Evolutionary conservation across 2,329 filamentous ascomycete genomes (phyloP).

Genomic region (Claviceps sp.): DNA sequence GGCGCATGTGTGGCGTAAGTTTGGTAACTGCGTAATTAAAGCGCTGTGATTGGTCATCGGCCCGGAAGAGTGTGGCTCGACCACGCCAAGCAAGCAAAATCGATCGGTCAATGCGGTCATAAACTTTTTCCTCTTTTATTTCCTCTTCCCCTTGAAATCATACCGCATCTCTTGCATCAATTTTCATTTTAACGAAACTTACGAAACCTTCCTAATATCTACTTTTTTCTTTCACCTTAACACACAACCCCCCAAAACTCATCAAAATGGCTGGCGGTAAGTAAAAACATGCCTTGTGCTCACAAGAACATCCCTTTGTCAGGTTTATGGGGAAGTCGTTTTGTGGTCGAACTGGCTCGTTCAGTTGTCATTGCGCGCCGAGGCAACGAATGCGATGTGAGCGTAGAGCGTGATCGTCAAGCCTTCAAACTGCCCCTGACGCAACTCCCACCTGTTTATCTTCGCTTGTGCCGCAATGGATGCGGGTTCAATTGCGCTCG

Average conservation of each 20-base stretch:
- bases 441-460: neutral
- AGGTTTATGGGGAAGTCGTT: neutral
- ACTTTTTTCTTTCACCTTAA: neutral
- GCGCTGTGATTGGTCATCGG: conserved; percentile 23
- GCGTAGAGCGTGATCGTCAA: neutral
- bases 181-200: conserved; percentile 5
- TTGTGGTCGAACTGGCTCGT: neutral
- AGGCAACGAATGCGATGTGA: conserved; percentile 4
- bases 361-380: conserved; percentile 12
- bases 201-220: conserved; percentile 6
- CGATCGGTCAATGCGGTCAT: conserved; percentile 26
- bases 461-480: neutral
- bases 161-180: conserved; percentile 6
- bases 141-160: conserved; percentile 12
- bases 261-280: conserved; percentile 34
- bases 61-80: conserved; percentile 21
- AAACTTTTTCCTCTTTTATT: conserved; percentile 19
- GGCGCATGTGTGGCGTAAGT: conserved; percentile 11
- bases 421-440: neutral
- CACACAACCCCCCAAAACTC: conserved; percentile 1
- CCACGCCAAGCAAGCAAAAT: conserved; percentile 1
- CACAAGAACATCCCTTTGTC: neutral
- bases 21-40: conserved; percentile 19
- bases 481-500: neutral
- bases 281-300: conserved; percentile 10